These are phyloP conservation scores for Cavenderia fasciculata DNA, from an alignment of 78 protist species.

Conservation along the genomic window DNA sequence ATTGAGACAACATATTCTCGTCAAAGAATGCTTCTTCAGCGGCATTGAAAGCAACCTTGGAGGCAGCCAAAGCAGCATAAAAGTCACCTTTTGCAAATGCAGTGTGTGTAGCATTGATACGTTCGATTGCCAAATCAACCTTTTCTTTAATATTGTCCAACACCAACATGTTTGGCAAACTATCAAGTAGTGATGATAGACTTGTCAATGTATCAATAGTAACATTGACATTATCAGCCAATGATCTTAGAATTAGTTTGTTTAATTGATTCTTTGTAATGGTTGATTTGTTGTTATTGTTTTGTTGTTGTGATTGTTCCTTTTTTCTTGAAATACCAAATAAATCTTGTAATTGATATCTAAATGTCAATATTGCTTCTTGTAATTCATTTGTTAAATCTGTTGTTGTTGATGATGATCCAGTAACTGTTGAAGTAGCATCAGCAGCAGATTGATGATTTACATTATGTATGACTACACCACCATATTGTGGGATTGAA, in stretches of 20 bases:
- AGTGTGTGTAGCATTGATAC: slow-evolving; percentile 26
- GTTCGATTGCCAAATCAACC: slow-evolving; percentile 30
- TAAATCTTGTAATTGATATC: slow-evolving; percentile 73
- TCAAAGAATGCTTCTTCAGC: slow-evolving; percentile 88
- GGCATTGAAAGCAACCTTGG: slow-evolving; percentile 4
- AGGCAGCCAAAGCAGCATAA: slow-evolving; percentile 2
- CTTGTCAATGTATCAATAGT: slow-evolving; percentile 36
- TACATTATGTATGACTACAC: slow-evolving; percentile 69
- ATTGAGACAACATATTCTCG: slow-evolving; percentile 80
- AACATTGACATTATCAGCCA: slow-evolving; percentile 32
- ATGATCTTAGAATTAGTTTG: background rate
- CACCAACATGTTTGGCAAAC: slow-evolving; percentile 73
- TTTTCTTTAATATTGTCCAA: slow-evolving; percentile 63
- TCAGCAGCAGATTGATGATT: background rate
- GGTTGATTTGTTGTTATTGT: background rate
- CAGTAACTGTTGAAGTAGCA: background rate
- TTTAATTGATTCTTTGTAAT: background rate
- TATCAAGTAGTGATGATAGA: slow-evolving; percentile 48
- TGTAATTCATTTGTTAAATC: slow-evolving; percentile 42
- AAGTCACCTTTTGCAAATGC: background rate
- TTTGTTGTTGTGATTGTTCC: background rate
- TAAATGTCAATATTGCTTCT: slow-evolving; percentile 31
- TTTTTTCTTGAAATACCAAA: slow-evolving; percentile 15
- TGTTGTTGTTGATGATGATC: background rate
- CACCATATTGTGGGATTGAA: slow-evolving; percentile 82